phyloP scores from a whole-genome alignment of 1,284 basidiomycete genomes.

The Bjerkandera adusta region DNA sequence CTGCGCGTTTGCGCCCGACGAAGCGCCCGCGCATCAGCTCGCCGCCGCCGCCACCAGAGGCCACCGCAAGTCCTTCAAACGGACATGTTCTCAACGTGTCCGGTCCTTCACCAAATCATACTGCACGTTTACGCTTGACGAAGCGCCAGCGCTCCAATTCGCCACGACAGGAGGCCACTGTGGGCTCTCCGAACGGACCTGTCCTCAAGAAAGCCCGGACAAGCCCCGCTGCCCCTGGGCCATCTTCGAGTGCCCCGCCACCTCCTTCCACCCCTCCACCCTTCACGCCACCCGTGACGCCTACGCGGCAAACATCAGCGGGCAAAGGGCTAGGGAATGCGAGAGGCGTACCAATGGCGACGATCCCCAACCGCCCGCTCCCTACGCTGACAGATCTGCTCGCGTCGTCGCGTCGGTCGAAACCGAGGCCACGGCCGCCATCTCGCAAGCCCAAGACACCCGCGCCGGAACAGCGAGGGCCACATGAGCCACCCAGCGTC shows the following conservation, averaged over 20 bases:
- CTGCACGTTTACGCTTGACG: neutral
- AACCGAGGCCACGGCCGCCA: constrained; percentile 32
- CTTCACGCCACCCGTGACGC: constrained; percentile 14
- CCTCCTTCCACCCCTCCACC: constrained; percentile 27
- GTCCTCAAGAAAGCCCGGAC: constrained; percentile 23
- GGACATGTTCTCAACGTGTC: too few species aligned
- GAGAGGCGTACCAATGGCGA: constrained; percentile 24
- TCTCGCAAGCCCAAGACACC: constrained; percentile 25
- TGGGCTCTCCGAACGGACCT: constrained; percentile 14
- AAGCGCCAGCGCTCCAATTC: constrained; percentile 22
- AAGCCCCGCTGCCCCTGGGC: constrained; percentile 9
- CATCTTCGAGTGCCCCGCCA: constrained; percentile 20
- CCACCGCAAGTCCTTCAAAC: constrained; percentile 10
- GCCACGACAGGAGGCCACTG: constrained; percentile 9
- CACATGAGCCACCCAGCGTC: neutral
- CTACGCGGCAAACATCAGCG: constrained; percentile 18
- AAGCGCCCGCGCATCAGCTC: constrained; percentile 23
- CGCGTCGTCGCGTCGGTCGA: constrained; percentile 34
- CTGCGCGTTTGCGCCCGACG: constrained; percentile 11
- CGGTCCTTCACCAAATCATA: constrained; percentile 8
- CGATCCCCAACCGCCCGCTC: constrained; percentile 25
- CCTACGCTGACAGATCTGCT: constrained; percentile 35
- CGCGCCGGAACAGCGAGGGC: constrained; percentile 2
- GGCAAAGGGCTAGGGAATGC: constrained; percentile 28
- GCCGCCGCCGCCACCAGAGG: constrained; percentile 7